phyloP scores from a whole-genome alignment of 1,139 yeast species.

The Suhomyces panamericanus region DNA sequence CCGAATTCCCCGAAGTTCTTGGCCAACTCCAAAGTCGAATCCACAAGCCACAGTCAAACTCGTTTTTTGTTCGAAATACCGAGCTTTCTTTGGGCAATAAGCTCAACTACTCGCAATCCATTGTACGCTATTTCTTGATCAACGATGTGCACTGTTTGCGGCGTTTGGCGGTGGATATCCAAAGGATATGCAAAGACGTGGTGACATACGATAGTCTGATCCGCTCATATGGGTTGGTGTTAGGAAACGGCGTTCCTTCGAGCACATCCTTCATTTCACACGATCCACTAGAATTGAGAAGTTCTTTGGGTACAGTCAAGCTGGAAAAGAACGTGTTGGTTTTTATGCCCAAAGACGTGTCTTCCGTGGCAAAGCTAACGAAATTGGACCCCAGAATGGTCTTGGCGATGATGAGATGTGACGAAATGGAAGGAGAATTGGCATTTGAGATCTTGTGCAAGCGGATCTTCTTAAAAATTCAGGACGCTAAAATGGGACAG shows the following conservation, averaged over 20 bases:
- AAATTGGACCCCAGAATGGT: conserved; percentile 7
- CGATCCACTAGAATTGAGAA: conserved; percentile 12
- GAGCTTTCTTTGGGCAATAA: conserved; percentile 12
- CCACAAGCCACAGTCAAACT: conserved; percentile 12
- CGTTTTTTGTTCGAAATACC: conserved; percentile 15
- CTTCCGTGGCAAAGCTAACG: conserved; percentile 3
- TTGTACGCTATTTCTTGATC: conserved; percentile 17
- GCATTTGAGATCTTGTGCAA: conserved; percentile 19
- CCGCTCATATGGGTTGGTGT: conserved; percentile 4
- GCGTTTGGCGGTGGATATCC: conserved; percentile 15
- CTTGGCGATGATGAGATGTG: conserved; percentile 16
- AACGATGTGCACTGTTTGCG: conserved; percentile 17
- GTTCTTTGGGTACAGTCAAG: conserved; percentile 7
- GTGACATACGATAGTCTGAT: conserved; percentile 7
- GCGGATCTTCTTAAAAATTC: conserved; percentile 17
- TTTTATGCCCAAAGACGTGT: conserved; percentile 14
- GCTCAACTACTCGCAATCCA: conserved; percentile 16
- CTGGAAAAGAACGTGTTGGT: conserved; percentile 13
- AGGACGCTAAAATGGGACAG: conserved; percentile 11
- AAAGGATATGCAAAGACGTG: conserved; percentile 12
- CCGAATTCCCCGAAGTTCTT: conserved; percentile 10
- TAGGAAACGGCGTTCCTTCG: conserved; percentile 5
- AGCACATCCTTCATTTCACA: conserved; percentile 8
- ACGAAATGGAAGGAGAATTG: conserved; percentile 18
- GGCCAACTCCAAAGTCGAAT: conserved; percentile 11